Evolutionary conservation across 2,329 filamentous ascomycete species (phyloP).

Genomic region (Ophiostoma montium): DNA sequence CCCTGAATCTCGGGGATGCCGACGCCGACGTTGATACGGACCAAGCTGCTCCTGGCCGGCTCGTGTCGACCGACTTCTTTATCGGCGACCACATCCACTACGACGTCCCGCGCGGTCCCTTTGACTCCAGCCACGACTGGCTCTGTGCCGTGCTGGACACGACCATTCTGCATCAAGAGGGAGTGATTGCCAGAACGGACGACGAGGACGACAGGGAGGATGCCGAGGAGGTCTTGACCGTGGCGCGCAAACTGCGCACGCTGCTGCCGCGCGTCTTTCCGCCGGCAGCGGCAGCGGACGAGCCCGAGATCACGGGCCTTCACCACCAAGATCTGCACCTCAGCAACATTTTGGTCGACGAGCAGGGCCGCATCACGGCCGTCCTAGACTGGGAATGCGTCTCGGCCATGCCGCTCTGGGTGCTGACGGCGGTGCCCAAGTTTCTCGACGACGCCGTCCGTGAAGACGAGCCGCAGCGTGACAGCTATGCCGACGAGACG

Average conservation of each 20-base stretch:
- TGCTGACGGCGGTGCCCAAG: slow-evolving; percentile 19
- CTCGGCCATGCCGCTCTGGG: slow-evolving; percentile 26
- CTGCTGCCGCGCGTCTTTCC: background rate
- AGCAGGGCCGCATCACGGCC: slow-evolving; percentile 21
- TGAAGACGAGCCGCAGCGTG: slow-evolving; percentile 19
- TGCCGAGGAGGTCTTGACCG: background rate
- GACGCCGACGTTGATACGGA: background rate
- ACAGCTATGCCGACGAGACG: slow-evolving; percentile 14
- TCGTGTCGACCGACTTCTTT: background rate
- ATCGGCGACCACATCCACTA: background rate
- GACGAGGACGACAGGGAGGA: background rate
- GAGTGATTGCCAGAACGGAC: background rate
- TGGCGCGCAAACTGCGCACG: background rate
- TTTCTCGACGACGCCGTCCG: slow-evolving; percentile 21
- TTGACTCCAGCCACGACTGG: background rate
- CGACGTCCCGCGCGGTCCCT: background rate
- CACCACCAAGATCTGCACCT: slow-evolving; percentile 24
- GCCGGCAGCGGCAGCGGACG: slow-evolving; percentile 24
- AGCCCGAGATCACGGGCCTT: slow-evolving; percentile 18
- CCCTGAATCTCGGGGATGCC: background rate
- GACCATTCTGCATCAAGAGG: background rate
- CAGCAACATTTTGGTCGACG: slow-evolving; percentile 26
- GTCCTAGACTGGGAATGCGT: slow-evolving; percentile 30
- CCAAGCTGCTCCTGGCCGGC: background rate
- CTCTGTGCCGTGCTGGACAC: background rate